Evolutionary conservation across 495 filamentous ascomycete genomes (phyloP).

Genomic region (Acidiella bohemica): DNA sequence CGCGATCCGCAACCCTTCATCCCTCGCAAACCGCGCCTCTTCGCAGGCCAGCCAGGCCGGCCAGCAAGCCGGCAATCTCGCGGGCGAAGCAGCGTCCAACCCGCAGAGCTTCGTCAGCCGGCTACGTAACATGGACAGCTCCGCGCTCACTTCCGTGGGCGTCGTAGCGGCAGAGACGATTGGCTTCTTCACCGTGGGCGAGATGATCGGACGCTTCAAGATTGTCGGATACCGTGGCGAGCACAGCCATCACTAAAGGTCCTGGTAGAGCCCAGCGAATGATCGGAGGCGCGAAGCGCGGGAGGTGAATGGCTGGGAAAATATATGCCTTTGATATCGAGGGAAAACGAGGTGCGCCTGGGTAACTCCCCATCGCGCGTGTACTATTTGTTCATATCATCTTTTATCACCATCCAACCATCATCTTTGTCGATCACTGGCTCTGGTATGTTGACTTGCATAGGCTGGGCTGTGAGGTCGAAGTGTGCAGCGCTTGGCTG

Average conservation of each 20-base stretch:
- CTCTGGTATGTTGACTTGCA: too few relatives aligned
- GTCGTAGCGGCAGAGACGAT: constrained; percentile 75
- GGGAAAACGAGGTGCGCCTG: too few relatives aligned
- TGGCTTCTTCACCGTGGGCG: constrained; percentile 94
- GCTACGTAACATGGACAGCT: constrained; percentile 52
- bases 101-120: constrained; percentile 43
- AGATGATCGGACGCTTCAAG: constrained; percentile 92
- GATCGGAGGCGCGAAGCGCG: too few relatives aligned
- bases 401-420: too few relatives aligned
- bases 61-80: constrained; percentile 6
- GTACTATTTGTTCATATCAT: background rate
- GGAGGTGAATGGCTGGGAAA: too few relatives aligned
- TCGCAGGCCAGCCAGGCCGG: constrained; percentile 11
- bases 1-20: constrained; percentile 50
- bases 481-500: too few relatives aligned
- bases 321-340: too few relatives aligned
- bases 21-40: constrained; percentile 26
- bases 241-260: constrained; percentile 18
- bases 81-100: constrained; percentile 29
- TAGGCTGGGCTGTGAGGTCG: too few relatives aligned
- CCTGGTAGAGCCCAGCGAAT: too few relatives aligned
- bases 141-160: constrained; percentile 54
- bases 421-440: too few relatives aligned
- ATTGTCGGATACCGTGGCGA: constrained; percentile 61
- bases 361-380: too few relatives aligned